These are phyloP conservation scores for Phoenix dactylifera DNA, from an alignment of 176 grass and related monocot species.

Conservation along the genomic window DNA sequence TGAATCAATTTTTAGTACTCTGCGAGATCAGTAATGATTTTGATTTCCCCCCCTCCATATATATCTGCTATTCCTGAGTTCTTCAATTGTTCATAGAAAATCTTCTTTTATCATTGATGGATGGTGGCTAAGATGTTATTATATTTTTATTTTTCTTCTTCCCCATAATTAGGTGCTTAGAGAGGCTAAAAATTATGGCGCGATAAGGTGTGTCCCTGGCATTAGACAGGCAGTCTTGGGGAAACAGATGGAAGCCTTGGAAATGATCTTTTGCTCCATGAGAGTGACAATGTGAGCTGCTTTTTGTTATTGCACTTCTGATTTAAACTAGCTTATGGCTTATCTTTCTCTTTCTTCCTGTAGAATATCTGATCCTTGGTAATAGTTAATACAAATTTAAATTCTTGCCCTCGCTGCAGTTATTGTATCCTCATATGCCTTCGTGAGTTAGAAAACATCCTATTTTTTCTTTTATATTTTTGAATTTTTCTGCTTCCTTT, in stretches of 20 bases:
- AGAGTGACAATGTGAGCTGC: slow-evolving; percentile 40
- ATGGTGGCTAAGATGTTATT: too few relatives aligned
- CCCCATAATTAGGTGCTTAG: slow-evolving; percentile 38
- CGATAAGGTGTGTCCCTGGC: slow-evolving; percentile 30
- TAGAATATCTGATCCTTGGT: too few relatives aligned
- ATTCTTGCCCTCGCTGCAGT: too few relatives aligned
- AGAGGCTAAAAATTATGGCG: slow-evolving; percentile 61
- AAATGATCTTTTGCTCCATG: slow-evolving; percentile 44
- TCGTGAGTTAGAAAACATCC: background rate
- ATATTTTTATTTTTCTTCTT: background rate
- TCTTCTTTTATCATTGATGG: too few relatives aligned
- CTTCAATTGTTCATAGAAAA: too few relatives aligned
- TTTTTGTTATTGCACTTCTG: background rate
- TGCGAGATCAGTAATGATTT: background rate
- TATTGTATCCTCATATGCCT: background rate
- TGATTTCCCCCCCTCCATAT: background rate
- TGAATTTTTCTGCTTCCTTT: too few relatives aligned
- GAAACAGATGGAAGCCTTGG: slow-evolving; percentile 56
- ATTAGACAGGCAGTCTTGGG: slow-evolving; percentile 54
- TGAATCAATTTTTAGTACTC: too few relatives aligned
- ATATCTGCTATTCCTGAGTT: background rate
- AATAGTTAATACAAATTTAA: too few relatives aligned
- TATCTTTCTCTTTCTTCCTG: too few relatives aligned
- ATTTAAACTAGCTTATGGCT: background rate
- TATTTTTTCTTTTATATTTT: too few relatives aligned